Percentiles rank a stretch among this genome's conserved stretches.
Conservation (phyloP, 495 filamentous ascomycete species). For the Xylaria bambusicola region DNA sequence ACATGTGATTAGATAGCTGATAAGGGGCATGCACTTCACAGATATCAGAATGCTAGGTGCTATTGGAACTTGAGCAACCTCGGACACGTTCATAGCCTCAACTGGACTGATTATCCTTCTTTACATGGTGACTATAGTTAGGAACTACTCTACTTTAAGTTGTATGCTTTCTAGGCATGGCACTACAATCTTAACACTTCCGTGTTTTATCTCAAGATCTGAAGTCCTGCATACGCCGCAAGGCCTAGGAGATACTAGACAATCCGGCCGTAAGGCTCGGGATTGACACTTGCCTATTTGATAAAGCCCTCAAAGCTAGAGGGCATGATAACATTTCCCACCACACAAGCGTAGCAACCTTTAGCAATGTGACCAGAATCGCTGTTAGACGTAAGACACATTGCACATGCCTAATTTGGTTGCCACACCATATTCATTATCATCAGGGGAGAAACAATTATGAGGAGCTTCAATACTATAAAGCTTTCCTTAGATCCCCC, state of each 20-base stretch:
- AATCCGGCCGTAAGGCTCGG: no score
- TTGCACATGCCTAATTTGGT: slow-evolving; percentile 12
- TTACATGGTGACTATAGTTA: no score
- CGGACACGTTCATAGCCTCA: no score
- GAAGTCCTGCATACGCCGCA: not conserved
- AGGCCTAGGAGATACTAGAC: not conserved
- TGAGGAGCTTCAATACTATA: not conserved
- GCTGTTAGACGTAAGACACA: not conserved
- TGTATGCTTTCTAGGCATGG: not conserved
- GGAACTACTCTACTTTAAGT: not conserved
- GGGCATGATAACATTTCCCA: not conserved
- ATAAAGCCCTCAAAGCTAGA: not conserved
- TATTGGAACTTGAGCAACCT: no score
- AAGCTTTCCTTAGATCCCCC: not conserved
- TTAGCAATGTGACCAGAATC: not conserved
- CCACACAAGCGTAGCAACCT: slow-evolving; percentile 10
- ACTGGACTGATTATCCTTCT: no score
- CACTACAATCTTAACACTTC: no score
- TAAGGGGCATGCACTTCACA: no score
- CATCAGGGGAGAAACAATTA: slow-evolving; percentile 2
- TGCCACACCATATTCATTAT: not conserved
- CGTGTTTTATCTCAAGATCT: no score
- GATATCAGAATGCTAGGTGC: no score
- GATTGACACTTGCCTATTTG: slow-evolving; percentile 16
- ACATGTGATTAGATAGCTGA: no score